phyloP scores from a whole-genome alignment of 331 rosid species.

The Telfairia occidentalis region DNA sequence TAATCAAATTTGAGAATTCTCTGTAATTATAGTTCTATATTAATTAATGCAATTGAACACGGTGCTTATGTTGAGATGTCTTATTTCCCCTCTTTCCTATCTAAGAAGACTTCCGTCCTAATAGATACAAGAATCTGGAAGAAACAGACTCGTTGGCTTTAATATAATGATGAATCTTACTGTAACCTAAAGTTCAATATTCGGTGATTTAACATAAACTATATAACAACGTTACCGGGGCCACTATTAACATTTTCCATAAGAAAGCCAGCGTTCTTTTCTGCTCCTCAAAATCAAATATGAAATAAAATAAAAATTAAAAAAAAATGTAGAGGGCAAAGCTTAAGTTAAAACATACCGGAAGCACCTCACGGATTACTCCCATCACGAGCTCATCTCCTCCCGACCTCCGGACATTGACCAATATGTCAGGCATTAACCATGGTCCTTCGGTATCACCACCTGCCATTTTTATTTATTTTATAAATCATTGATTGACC shows the following conservation, averaged over 20 bases:
- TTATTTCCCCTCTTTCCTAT: neutral
- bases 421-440: constrained; percentile 79
- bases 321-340: neutral
- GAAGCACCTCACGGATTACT: constrained; percentile 67
- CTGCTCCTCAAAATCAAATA: neutral
- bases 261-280: neutral
- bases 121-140: neutral
- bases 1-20: neutral
- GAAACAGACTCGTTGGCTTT: neutral
- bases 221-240: neutral
- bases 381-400: constrained; percentile 72
- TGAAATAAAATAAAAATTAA: neutral
- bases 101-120: neutral
- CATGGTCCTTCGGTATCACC: constrained; percentile 86
- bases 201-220: neutral
- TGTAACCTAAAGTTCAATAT: neutral
- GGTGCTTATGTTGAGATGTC: neutral
- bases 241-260: neutral
- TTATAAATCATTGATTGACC: neutral
- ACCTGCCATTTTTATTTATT: constrained; percentile 36
- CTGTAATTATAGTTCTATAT: neutral
- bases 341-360: constrained; percentile 40
- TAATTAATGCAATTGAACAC: neutral
- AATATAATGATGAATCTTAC: neutral
- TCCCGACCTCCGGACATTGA: constrained; percentile 62